Base-by-base conservation (phyloP, 768 basidiomycete species). In the Tylopilus subfusipes region DNA sequence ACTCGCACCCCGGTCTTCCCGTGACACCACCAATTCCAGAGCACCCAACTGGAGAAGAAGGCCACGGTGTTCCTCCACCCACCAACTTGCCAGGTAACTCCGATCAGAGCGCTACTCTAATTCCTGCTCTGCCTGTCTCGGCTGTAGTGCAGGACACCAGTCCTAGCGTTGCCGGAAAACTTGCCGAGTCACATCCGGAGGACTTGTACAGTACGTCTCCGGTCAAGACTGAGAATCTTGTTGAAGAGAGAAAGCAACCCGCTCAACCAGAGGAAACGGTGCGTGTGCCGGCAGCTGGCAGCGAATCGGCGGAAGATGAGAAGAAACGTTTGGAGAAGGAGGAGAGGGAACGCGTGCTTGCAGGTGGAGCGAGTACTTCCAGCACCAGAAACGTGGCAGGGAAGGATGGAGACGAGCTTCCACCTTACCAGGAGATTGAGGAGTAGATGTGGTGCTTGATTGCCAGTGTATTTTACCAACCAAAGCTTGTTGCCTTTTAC, bases 171-270 rank as follows among this genome's bases (percentile, higher is more conserved):
- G 36, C 14, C 6, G 72, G 69, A 14, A 42, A 60, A 2, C 62
- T 68, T 10, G 68, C 61, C 5, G 59, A 67, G 33, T 64, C 66
- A 2, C 31, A 63, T 16, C 57, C 54, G 13, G 66, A 60, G 10
- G 72, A 73, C 30, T 73, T 75, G 36, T 71, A 67, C 24, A 62
- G 55, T 8, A 48, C 68, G 27, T 47, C 52, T 24, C 55, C 61
- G 29, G 55, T 69, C 14, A 69, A 68, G 53, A 75, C 65, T 27
- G 82, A 82, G 67, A 78, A 75, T n/a, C n/a, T n/a, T 48, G 85
- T 83, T 1, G 81, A 79, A 63, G 85, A 85, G 42, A 85, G 86
- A 73, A 88, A 88, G 76, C 76, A 64, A 60, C 74, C 84, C n/a
- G 73, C 87, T 31, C 72, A 74, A 68, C 69, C 67, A 57, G 82